Evolutionary conservation across 192 early-diverging fungal genomes (phyloP), one percentile per base, ranked within the genome.

Genomic region (Coemansia sp.): DNA sequence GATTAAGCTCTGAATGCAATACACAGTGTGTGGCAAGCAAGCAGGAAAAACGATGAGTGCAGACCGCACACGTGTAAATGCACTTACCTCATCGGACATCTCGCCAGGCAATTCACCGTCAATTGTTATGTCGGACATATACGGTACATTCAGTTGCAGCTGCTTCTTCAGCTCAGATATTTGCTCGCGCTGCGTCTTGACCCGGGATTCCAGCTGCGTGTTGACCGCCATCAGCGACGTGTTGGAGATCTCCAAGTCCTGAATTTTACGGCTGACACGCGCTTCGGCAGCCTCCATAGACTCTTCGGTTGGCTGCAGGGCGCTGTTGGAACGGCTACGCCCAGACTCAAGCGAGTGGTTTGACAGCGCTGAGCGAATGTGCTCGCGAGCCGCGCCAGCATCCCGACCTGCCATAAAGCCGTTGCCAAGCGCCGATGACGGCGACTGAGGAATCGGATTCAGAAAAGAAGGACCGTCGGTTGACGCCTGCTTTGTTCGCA

Each of bases 161-260:
- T 74, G 81, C 51, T 77, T 72, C 42, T 77, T 74, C 22, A 82
- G 72, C 37, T 77, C 75, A 52, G 26, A 53, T 48, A 82, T 82
- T 25, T 71, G 49, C 31, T 82, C 67, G 37, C 74, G 65, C 59
- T 82, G 81, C 14, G 67, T 38, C 61, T 73, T 69, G 50, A 82
- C 68, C 21, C 75, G 71, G 42, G 68, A 64, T 59, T 82, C 81
- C 4, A 78, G 75, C 56, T 74, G 71, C 20, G 75, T 40, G 62
- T 78, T 82, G 51, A 82, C 71, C 15, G 71, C 71, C 63, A 82
- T 22, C 47, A 82, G 66, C 37, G 81, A 82, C 52, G 60, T 66
- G 69, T 82, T 82, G 0, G 81, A 74, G 17, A 82, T 82, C 60
- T 82, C 72, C 25, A 82, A 66, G 55, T 82, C 81, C 37, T 82